Evolutionary conservation across 1,284 basidiomycete genomes (phyloP).

Genomic region (Cerrena zonata): DNA sequence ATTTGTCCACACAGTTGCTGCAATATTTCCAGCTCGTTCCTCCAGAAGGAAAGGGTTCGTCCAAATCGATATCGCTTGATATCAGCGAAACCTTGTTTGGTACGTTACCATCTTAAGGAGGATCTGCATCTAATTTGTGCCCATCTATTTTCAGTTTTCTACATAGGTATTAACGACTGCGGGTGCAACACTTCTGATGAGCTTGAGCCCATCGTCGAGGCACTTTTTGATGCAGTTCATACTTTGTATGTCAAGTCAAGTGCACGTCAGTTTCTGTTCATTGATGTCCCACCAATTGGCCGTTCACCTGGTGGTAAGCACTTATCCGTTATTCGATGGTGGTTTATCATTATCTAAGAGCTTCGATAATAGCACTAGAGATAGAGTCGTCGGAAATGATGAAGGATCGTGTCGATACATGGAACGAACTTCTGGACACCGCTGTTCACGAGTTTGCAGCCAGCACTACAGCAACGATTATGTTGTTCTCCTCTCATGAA

Average conservation of each 20-base stretch:
- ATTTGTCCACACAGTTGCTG: no score
- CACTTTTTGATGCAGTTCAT: slow-evolving; percentile 19
- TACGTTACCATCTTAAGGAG: no score
- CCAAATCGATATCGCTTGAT: no score
- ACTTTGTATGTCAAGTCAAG: slow-evolving; percentile 22
- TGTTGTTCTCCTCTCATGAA: slow-evolving; percentile 29
- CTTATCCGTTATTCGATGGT: not conserved
- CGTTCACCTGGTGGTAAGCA: slow-evolving; percentile 20
- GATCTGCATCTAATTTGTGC: no score
- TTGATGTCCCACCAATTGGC: slow-evolving; percentile 23
- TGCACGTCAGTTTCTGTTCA: slow-evolving; percentile 22
- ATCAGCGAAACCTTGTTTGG: no score
- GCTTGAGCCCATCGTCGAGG: slow-evolving; percentile 11
- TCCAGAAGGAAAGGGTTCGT: no score
- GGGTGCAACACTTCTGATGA: not conserved
- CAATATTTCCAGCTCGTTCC: no score
- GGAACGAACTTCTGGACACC: slow-evolving; percentile 26
- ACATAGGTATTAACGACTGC: not conserved
- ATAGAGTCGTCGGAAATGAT: slow-evolving; percentile 5
- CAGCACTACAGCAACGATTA: slow-evolving; percentile 16
- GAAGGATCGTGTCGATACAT: slow-evolving; percentile 20
- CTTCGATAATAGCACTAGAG: not conserved
- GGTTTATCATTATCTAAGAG: not conserved
- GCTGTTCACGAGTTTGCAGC: slow-evolving; percentile 20
- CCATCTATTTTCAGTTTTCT: not conserved